Evolutionary conservation across 768 basidiomycete species (phyloP).

Genomic region (Boletus rubropictus): DNA sequence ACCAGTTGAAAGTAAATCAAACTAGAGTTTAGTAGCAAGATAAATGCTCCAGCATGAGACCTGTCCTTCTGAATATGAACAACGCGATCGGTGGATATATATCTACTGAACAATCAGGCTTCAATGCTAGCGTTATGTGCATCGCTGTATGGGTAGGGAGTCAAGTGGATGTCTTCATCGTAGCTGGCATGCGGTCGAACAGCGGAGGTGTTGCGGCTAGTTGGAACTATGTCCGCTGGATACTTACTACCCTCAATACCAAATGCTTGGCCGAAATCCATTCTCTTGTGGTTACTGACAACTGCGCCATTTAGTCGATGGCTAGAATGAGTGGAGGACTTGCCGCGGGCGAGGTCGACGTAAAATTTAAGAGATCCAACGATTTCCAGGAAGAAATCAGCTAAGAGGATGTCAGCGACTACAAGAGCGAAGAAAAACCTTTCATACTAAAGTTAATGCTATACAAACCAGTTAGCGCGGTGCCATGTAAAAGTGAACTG

Average conservation of each 20-base stretch:
- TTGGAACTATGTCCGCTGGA: conserved; percentile 4
- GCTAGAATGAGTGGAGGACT: conserved; percentile 21
- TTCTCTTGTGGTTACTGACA: conserved; percentile 24
- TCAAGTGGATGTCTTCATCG: conserved; percentile 38
- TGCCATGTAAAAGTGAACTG: neutral
- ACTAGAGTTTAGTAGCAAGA: neutral
- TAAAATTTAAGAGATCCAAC: conserved; percentile 57
- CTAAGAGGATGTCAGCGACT: conserved; percentile 29
- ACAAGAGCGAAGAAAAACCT: neutral
- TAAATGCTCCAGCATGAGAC: neutral
- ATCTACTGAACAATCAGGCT: conserved; percentile 5
- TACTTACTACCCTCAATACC: conserved; percentile 26
- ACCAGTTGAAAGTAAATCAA: neutral
- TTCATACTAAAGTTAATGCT: conserved; percentile 45
- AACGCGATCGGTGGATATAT: neutral
- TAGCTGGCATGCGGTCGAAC: conserved; percentile 27
- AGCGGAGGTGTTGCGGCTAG: conserved; percentile 5
- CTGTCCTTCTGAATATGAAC: neutral
- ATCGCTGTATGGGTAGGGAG: conserved; percentile 31
- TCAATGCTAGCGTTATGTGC: conserved; percentile 2
- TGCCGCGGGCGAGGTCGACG: conserved; percentile 35
- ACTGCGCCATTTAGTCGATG: conserved; percentile 16
- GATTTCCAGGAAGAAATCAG: conserved; percentile 67
- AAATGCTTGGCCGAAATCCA: conserved; percentile 38
- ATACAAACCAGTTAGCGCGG: conserved; percentile 4